Percentiles rank a stretch among this genome's conserved stretches.
Conservation (phyloP, 2,329 filamentous ascomycete genomes). For the Phyllosticta ampelicida region DNA sequence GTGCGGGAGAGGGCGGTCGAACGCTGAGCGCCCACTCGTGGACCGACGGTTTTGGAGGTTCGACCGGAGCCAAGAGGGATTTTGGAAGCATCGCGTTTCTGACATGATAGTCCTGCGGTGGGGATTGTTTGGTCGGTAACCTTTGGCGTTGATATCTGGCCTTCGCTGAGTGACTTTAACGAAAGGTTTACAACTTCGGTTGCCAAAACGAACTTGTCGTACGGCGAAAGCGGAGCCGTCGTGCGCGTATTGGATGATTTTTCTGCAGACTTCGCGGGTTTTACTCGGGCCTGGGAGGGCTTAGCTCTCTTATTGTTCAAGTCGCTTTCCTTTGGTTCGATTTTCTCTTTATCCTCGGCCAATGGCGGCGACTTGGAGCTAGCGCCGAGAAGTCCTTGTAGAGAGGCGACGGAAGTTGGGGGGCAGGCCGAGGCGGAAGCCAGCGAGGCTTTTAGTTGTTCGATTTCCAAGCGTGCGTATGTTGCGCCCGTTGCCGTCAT, state of each 20-base stretch:
- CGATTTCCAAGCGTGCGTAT: slow-evolving; percentile 34
- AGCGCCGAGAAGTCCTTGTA: slow-evolving; percentile 35
- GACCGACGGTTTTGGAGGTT: slow-evolving; percentile 52
- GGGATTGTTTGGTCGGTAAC: slow-evolving; percentile 13
- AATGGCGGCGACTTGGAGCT: slow-evolving; percentile 22
- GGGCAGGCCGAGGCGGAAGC: slow-evolving; percentile 39
- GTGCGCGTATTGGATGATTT: slow-evolving; percentile 17
- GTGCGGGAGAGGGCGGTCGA: slow-evolving; percentile 40
- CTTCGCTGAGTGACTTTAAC: slow-evolving; percentile 58
- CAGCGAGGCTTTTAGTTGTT: slow-evolving; percentile 39
- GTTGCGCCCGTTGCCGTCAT: slow-evolving; percentile 8
- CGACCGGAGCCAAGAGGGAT: slow-evolving; percentile 26
- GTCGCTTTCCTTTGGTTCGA: slow-evolving; percentile 15
- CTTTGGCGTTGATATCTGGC: slow-evolving; percentile 41
- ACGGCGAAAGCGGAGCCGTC: slow-evolving; percentile 34
- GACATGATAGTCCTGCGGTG: slow-evolving; percentile 16
- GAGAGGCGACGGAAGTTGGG: slow-evolving; percentile 33
- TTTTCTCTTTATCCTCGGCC: slow-evolving; percentile 23
- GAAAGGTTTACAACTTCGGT: slow-evolving; percentile 63
- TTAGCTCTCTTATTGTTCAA: slow-evolving; percentile 19
- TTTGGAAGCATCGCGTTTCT: slow-evolving; percentile 9
- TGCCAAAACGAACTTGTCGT: slow-evolving; percentile 56
- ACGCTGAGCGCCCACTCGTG: slow-evolving; percentile 33
- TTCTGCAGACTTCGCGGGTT: slow-evolving; percentile 2
- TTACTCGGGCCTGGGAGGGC: not conserved